Conservation (phyloP, 176 grass and related monocot species). For the Musa acuminata region DNA sequence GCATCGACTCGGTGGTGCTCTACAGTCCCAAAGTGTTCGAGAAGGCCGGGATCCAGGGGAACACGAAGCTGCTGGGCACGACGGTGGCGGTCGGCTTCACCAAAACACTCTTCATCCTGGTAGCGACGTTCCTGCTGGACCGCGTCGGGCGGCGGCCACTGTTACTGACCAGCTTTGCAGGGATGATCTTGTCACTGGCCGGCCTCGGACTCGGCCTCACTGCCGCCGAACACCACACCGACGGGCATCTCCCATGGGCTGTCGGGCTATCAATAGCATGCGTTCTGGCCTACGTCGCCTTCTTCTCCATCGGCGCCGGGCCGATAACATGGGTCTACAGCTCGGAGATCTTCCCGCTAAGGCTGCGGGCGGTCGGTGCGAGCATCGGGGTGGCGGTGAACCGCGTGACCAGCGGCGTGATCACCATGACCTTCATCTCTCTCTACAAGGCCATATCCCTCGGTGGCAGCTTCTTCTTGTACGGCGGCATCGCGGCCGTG, state of each 20-base stretch:
- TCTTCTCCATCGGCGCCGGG: conserved; percentile 22
- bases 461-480: conserved; percentile 23
- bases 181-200: conserved; percentile 3
- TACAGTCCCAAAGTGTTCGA: conserved; percentile 21
- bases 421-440: conserved; percentile 22
- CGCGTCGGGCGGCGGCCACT: conserved; percentile 18
- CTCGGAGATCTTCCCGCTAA: conserved; percentile 20
- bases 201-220: conserved; percentile 12
- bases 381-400: conserved; percentile 7
- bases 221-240: not conserved
- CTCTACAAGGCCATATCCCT: conserved; percentile 15
- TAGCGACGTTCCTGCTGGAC: conserved; percentile 13
- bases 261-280: conserved; percentile 2
- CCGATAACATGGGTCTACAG: conserved; percentile 12
- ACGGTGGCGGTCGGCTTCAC: conserved; percentile 23
- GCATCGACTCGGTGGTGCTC: conserved; percentile 23
- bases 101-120: conserved; percentile 22
- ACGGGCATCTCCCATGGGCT: not conserved
- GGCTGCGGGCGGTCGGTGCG: conserved; percentile 3
- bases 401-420: conserved; percentile 19
- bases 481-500: conserved; percentile 9
- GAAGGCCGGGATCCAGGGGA: conserved; percentile 4
- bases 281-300: conserved; percentile 10
- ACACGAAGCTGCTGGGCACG: not conserved
- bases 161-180: conserved; percentile 2